Evolutionary conservation across 1,139 yeast species (phyloP).

Genomic region (Spathaspora sp.): DNA sequence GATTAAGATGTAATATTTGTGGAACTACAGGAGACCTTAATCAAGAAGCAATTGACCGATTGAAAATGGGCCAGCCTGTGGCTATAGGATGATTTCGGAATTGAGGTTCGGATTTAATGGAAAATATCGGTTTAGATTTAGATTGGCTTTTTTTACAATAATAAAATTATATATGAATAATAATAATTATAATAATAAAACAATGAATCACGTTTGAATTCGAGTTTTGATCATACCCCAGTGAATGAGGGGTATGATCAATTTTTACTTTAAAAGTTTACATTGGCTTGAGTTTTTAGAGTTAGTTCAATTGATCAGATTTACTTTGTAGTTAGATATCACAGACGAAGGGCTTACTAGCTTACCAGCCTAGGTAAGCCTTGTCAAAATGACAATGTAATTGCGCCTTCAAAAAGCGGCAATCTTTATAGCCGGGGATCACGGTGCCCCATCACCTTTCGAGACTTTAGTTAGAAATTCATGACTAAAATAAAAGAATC

Average conservation of each 20-base stretch:
- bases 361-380: too few relatives aligned
- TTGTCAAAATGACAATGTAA: too few relatives aligned
- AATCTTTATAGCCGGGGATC: too few relatives aligned
- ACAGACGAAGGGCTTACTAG: too few relatives aligned
- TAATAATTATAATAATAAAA: not conserved
- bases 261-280: too few relatives aligned
- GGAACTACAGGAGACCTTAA: slow-evolving; percentile 43
- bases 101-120: not conserved
- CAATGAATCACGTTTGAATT: not conserved
- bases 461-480: not conserved
- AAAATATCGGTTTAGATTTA: not conserved
- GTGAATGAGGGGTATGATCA: not conserved
- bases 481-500: slow-evolving; percentile 1
- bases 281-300: too few relatives aligned
- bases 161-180: not conserved
- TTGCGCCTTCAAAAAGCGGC: too few relatives aligned
- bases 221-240: not conserved
- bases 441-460: too few relatives aligned
- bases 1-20: slow-evolving; percentile 44
- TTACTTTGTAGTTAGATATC: too few relatives aligned
- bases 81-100: slow-evolving; percentile 28
- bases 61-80: slow-evolving; percentile 43
- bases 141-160: not conserved
- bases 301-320: too few relatives aligned
- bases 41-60: slow-evolving; percentile 27